Percentiles rank a stretch among this genome's conserved stretches.
Evolutionary conservation across 108 stramenopile species (phyloP).

Genomic region (Seminavis robusta): DNA sequence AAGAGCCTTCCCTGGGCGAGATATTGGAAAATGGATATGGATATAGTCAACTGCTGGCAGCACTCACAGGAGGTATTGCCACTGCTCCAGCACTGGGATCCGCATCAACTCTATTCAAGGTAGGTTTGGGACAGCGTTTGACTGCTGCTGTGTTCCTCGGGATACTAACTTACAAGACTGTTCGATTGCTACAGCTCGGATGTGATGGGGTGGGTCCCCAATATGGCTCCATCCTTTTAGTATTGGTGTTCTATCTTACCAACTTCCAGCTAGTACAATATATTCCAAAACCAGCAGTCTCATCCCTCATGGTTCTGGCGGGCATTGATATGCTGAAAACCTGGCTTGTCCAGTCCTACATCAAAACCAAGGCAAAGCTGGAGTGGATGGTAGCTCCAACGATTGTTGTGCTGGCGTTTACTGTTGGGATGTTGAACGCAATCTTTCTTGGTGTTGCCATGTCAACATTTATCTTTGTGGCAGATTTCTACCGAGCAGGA

Average conservation of each 20-base stretch:
- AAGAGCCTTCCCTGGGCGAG: slow-evolving; percentile 10
- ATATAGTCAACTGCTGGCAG: slow-evolving; percentile 35
- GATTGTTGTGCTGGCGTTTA: slow-evolving; percentile 51
- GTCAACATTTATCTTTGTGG: slow-evolving; percentile 77
- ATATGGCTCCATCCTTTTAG: slow-evolving; percentile 40
- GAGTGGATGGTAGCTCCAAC: slow-evolving; percentile 75
- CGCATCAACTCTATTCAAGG: slow-evolving; percentile 20
- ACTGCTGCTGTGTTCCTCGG: neutral
- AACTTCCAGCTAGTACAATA: slow-evolving; percentile 58
- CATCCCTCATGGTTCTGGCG: slow-evolving; percentile 63
- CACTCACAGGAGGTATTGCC: slow-evolving; percentile 52
- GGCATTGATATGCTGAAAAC: slow-evolving; percentile 48
- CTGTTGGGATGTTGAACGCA: slow-evolving; percentile 56
- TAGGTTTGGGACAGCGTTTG: neutral
- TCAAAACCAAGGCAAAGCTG: slow-evolving; percentile 39
- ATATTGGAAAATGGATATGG: slow-evolving; percentile 50
- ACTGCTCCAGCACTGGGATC: slow-evolving; percentile 49
- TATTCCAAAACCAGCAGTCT: slow-evolving; percentile 77
- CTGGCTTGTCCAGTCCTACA: slow-evolving; percentile 57
- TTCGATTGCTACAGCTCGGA: slow-evolving; percentile 38
- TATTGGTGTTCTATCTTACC: slow-evolving; percentile 50
- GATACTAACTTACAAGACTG: neutral
- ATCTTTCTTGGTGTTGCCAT: slow-evolving; percentile 61
- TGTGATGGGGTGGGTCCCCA: slow-evolving; percentile 54
- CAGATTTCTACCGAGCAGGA: slow-evolving; percentile 59